These are phyloP conservation scores for Circinella minor DNA, from an alignment of 371 early-diverging fungal genomes.

Conservation along the genomic window DNA sequence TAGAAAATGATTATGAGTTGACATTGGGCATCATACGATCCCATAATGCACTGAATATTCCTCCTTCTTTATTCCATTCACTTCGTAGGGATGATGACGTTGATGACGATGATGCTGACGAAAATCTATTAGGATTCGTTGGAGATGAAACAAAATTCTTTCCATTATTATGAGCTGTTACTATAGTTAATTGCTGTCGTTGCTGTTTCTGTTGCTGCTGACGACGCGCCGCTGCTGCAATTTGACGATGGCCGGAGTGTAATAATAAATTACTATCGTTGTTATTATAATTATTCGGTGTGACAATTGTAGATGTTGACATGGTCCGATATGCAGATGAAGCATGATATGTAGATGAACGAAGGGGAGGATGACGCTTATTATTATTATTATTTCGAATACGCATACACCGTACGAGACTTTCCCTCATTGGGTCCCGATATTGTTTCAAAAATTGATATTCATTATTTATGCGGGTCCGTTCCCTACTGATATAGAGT, in stretches of 20 bases:
- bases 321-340: slow-evolving; percentile 1
- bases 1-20: background rate
- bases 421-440: slow-evolving; percentile 19
- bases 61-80: background rate
- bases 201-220: slow-evolving; percentile 10
- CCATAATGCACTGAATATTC: slow-evolving; percentile 12
- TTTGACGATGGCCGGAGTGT: background rate
- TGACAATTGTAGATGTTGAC: slow-evolving; percentile 5
- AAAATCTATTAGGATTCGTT: background rate
- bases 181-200: background rate
- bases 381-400: background rate
- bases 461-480: background rate
- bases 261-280: background rate
- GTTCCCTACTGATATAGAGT: background rate
- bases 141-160: background rate
- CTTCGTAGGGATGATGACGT: background rate
- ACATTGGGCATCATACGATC: slow-evolving; percentile 11
- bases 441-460: slow-evolving; percentile 12
- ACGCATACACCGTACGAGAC: slow-evolving; percentile 10
- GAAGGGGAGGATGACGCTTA: background rate
- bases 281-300: background rate
- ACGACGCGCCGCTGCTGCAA: background rate
- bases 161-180: background rate
- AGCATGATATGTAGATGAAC: no score
- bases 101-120: background rate